Conservation (phyloP, 1,284 basidiomycete genomes). For the Ustilago vetiveriae region DNA sequence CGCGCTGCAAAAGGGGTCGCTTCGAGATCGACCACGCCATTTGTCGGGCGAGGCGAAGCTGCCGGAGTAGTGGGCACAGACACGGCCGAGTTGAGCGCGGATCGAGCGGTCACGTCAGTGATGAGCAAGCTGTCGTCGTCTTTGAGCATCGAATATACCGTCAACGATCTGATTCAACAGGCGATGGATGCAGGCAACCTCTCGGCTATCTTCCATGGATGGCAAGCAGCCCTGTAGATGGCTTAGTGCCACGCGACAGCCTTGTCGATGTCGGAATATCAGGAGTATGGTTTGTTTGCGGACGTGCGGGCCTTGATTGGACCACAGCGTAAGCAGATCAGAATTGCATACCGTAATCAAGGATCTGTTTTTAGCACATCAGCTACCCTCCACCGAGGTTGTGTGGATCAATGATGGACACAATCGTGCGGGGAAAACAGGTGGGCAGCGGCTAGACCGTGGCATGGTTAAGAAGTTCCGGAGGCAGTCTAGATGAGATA, state of each 20-base stretch:
- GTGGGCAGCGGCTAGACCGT: too few species aligned
- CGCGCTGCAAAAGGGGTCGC: slow-evolving; percentile 4
- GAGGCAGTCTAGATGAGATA: too few species aligned
- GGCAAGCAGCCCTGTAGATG: slow-evolving; percentile 43
- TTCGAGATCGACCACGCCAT: slow-evolving; percentile 22
- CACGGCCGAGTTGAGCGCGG: slow-evolving; percentile 83
- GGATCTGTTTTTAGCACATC: too few species aligned
- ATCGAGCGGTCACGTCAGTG: slow-evolving; percentile 76
- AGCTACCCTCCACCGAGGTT: too few species aligned
- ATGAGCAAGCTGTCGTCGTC: slow-evolving; percentile 79
- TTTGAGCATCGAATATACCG: slow-evolving; percentile 88
- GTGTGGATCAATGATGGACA: too few species aligned
- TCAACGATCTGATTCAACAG: slow-evolving; percentile 90
- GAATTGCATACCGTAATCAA: neutral
- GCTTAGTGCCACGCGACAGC: slow-evolving; percentile 1
- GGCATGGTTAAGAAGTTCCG: too few species aligned
- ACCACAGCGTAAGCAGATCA: too few species aligned
- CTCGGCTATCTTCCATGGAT: slow-evolving; percentile 75
- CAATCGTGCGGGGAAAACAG: too few species aligned
- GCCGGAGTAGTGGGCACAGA: slow-evolving; percentile 33
- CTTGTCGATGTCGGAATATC: too few species aligned
- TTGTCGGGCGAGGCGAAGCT: neutral
- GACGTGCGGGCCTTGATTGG: too few species aligned
- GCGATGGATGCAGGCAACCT: slow-evolving; percentile 83
- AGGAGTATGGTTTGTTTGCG: too few species aligned